phyloP scores from a whole-genome alignment of 768 basidiomycete genomes.

The Tephrocybe sp. region DNA sequence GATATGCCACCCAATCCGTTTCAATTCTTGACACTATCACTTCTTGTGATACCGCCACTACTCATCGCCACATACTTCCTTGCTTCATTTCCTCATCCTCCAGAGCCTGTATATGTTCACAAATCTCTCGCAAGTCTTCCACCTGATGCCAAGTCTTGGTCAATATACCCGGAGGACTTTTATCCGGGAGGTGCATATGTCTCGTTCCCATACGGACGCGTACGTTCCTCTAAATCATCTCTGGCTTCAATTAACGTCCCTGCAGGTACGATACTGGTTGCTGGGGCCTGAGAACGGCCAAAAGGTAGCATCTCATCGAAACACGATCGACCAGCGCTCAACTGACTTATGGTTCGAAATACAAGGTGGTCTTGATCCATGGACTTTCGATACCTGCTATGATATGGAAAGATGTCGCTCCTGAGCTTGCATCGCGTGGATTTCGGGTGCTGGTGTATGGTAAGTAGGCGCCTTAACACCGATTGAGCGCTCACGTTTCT shows the following conservation, averaged over 20 bases:
- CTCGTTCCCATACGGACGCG: constrained; percentile 63
- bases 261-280: constrained; percentile 75
- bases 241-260: background rate
- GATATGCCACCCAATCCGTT: constrained; percentile 31
- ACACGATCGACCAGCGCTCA: background rate
- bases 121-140: constrained; percentile 65
- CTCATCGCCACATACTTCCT: constrained; percentile 62
- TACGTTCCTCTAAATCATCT: constrained; percentile 20
- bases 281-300: constrained; percentile 68
- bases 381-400: constrained; percentile 77
- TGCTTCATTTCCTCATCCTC: constrained; percentile 64
- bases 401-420: constrained; percentile 77
- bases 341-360: no score
- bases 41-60: constrained; percentile 62
- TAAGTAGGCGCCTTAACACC: constrained; percentile 21
- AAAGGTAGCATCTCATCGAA: constrained; percentile 45
- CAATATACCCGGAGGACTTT: constrained; percentile 72
- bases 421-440: constrained; percentile 58
- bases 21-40: constrained; percentile 50
- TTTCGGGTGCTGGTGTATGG: constrained; percentile 79
- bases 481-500: background rate
- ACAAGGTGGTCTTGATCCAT: constrained; percentile 73
- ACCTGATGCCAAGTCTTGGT: constrained; percentile 54
- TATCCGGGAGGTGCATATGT: constrained; percentile 67
- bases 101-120: constrained; percentile 47